These are phyloP conservation scores for Daedaleopsis nitida DNA, from an alignment of 768 basidiomycete genomes.

Conservation along the genomic window DNA sequence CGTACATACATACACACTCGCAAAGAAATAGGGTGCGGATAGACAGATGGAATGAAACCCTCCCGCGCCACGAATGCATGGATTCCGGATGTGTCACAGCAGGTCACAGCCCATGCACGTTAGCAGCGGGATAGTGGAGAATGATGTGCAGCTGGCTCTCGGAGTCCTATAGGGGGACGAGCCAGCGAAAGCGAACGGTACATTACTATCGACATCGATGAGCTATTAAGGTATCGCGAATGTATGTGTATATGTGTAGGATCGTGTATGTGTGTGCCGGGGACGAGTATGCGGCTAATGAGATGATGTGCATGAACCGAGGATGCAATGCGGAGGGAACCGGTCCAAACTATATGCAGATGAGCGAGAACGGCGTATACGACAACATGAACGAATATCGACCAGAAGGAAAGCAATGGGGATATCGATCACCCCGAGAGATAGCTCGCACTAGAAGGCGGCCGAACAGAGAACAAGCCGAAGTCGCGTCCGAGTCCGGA, in stretches of 20 bases:
- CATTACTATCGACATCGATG: constrained; percentile 4
- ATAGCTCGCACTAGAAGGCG: neutral
- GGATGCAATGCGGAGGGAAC: constrained; percentile 1
- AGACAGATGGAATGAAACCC: constrained; percentile 2
- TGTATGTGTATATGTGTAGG: neutral
- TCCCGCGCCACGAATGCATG: constrained; percentile 10
- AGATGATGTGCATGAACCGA: constrained; percentile 8
- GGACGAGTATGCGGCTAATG: neutral
- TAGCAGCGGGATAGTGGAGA: neutral
- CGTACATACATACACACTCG: constrained; percentile 3
- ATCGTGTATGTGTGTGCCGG: neutral
- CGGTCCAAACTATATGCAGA: neutral
- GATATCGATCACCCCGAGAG: neutral
- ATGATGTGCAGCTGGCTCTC: neutral
- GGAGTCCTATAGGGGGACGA: neutral
- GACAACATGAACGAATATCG: constrained; percentile 2
- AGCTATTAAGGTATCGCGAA: neutral
- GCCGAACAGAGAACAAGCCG: neutral
- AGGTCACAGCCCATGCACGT: neutral
- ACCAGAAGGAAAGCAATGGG: neutral
- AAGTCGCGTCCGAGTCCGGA: neutral
- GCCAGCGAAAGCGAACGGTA: neutral
- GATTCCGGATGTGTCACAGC: constrained; percentile 3
- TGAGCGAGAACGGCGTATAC: constrained; percentile 5
- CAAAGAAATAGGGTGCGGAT: constrained; percentile 14